These are phyloP conservation scores for Globomyces sp. DNA, from an alignment of 371 early-diverging fungal species.

Conservation along the genomic window DNA sequence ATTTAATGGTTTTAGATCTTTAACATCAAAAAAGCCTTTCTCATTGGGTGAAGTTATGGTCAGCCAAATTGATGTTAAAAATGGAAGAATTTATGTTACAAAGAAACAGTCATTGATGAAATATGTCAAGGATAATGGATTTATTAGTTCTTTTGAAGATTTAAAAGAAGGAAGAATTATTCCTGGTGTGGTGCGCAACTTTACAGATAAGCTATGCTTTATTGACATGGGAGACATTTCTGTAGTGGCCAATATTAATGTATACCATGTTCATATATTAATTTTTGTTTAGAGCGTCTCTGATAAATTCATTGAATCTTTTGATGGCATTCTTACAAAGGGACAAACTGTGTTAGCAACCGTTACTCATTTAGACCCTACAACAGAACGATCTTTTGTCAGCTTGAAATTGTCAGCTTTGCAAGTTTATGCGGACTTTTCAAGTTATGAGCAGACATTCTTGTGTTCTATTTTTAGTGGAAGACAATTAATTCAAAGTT, in stretches of 20 bases:
- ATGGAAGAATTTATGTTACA: conserved; percentile 50
- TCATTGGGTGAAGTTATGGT: conserved; percentile 45
- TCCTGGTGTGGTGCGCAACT: conserved; percentile 59
- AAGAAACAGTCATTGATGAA: conserved; percentile 60
- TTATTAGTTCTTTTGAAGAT: conserved; percentile 11
- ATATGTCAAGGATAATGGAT: conserved; percentile 39
- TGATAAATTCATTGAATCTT: conserved; percentile 57
- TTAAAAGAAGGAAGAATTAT: conserved; percentile 51
- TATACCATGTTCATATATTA: conserved; percentile 27
- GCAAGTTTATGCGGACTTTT: neutral
- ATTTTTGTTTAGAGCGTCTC: conserved; percentile 34
- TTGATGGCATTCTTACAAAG: conserved; percentile 43
- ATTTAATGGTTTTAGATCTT: conserved; percentile 32
- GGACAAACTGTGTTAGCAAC: conserved; percentile 67
- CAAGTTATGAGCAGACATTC: neutral
- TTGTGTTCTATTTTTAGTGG: neutral
- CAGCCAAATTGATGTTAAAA: conserved; percentile 43
- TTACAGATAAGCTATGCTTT: conserved; percentile 57
- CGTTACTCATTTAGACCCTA: conserved; percentile 48
- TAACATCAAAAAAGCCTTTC: neutral
- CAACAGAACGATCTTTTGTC: conserved; percentile 41
- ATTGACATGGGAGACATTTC: conserved; percentile 54
- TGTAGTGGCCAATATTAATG: conserved; percentile 47
- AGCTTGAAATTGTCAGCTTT: conserved; percentile 59
- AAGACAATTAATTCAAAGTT: neutral